Conservation (phyloP, 306 rosid species). For the Psophocarpus tetragonolobus region DNA sequence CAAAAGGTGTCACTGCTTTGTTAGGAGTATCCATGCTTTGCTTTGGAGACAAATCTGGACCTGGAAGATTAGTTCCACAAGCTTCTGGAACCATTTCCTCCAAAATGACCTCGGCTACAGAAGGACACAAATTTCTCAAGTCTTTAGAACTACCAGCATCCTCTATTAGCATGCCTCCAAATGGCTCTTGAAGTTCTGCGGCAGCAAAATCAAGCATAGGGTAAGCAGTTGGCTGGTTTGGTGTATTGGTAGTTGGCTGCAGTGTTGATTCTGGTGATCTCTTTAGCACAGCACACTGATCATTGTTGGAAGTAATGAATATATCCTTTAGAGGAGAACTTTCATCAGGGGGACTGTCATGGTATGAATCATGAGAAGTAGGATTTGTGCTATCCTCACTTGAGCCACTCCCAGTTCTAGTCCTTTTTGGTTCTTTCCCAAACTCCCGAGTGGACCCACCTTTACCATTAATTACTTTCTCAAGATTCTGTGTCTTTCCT, state of each 20-base stretch:
- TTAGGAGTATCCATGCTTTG: conserved; percentile 41
- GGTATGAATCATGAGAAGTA: conserved; percentile 77
- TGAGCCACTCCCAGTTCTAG: conserved; percentile 61
- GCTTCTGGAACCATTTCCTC: conserved; percentile 68
- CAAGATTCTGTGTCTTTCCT: conserved; percentile 40
- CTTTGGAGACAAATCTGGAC: conserved; percentile 49
- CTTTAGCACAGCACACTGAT: conserved; percentile 42
- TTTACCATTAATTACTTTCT: conserved; percentile 43
- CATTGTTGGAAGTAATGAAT: conserved; percentile 41
- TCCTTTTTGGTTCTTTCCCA: conserved; percentile 42
- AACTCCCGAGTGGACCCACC: conserved; percentile 26
- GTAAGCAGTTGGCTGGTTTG: conserved; percentile 32
- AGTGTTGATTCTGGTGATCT: conserved; percentile 54
- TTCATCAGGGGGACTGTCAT: conserved; percentile 66
- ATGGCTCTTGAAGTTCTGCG: conserved; percentile 63
- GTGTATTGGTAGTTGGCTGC: conserved; percentile 34
- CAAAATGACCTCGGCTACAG: conserved; percentile 56
- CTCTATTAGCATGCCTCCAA: conserved; percentile 74
- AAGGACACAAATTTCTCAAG: conserved; percentile 76
- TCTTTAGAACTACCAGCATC: conserved; percentile 92
- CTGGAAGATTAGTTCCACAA: conserved; percentile 49
- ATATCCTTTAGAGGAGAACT: conserved; percentile 45
- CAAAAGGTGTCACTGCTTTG: conserved; percentile 34
- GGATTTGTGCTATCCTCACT: conserved; percentile 74
- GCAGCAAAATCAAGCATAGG: conserved; percentile 37